These are phyloP conservation scores for Chenopodium berlandieri DNA, from an alignment of 148 eudicot species.

Conservation along the genomic window DNA sequence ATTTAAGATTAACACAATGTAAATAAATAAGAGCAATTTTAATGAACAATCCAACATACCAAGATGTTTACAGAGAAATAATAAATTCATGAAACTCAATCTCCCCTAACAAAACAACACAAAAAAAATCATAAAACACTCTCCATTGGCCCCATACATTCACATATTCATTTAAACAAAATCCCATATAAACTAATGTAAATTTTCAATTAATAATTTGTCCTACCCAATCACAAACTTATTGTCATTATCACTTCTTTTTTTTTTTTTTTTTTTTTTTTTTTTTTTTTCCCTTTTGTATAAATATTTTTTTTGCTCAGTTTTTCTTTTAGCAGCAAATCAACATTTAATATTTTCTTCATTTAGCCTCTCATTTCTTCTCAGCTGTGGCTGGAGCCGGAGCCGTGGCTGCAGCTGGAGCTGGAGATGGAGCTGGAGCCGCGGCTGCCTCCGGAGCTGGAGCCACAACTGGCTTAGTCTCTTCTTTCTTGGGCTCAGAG, in stretches of 20 bases:
- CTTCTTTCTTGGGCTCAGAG: constrained; percentile 19
- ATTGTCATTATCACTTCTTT: neutral
- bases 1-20: no score
- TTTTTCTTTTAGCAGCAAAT: neutral
- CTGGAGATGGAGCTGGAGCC: neutral
- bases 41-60: neutral
- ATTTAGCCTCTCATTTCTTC: constrained; percentile 17
- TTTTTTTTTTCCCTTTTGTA: no score
- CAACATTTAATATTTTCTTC: neutral
- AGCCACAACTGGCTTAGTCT: constrained; percentile 12
- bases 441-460: neutral
- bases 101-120: neutral
- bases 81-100: neutral
- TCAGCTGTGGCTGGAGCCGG: constrained; percentile 1
- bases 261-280: no score
- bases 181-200: neutral
- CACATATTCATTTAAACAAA: neutral
- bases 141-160: neutral
- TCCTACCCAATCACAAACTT: constrained; percentile 13
- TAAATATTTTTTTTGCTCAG: neutral
- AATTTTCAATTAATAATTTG: neutral
- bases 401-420: neutral
- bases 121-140: neutral
- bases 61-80: constrained; percentile 2
- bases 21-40: neutral